A percentile compares a stretch with the other conserved stretches of the same genome.
phyloP scores from a whole-genome alignment of 495 filamentous ascomycete species.

The Neurospora terricola region DNA sequence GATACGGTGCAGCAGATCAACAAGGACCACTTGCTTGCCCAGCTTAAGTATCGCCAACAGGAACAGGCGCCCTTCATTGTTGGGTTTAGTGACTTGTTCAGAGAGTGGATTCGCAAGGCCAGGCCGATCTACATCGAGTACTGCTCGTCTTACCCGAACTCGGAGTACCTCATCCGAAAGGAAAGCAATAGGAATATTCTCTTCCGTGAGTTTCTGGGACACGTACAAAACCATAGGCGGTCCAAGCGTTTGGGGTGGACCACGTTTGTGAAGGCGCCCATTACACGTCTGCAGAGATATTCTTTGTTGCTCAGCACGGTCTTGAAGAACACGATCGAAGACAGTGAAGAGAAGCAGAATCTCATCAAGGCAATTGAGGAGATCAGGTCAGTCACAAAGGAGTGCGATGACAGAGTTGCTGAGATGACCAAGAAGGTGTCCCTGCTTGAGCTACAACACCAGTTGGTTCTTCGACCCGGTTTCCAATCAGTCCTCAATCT shows the following conservation, averaged over 20 bases:
- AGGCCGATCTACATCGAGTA: constrained; percentile 85
- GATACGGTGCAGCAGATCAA: constrained; percentile 86
- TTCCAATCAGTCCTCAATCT: constrained; percentile 89
- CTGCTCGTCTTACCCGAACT: constrained; percentile 76
- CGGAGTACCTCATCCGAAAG: constrained; percentile 71
- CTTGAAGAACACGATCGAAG: constrained; percentile 68
- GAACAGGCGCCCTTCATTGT: constrained; percentile 92
- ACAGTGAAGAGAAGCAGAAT: constrained; percentile 85
- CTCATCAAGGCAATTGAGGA: constrained; percentile 85
- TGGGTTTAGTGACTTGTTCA: constrained; percentile 94
- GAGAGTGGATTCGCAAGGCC: constrained; percentile 97
- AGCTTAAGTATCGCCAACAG: constrained; percentile 93
- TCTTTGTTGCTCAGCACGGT: constrained; percentile 74
- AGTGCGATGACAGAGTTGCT: constrained; percentile 90
- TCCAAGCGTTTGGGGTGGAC: constrained; percentile 86
- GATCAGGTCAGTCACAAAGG: constrained; percentile 80
- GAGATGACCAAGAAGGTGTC: constrained; percentile 91
- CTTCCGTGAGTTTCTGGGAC: constrained; percentile 78
- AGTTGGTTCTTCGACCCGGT: constrained; percentile 72
- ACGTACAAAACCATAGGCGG: constrained; percentile 66
- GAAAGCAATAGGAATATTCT: constrained; percentile 76
- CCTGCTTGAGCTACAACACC: constrained; percentile 70
- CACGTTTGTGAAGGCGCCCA: constrained; percentile 86
- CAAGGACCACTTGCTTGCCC: constrained; percentile 86
- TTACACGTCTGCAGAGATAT: constrained; percentile 88